Evolutionary conservation across 768 basidiomycete species (phyloP), one percentile per base, ranked within the genome.

Genomic region (Coprinopsis marcescibilis): DNA sequence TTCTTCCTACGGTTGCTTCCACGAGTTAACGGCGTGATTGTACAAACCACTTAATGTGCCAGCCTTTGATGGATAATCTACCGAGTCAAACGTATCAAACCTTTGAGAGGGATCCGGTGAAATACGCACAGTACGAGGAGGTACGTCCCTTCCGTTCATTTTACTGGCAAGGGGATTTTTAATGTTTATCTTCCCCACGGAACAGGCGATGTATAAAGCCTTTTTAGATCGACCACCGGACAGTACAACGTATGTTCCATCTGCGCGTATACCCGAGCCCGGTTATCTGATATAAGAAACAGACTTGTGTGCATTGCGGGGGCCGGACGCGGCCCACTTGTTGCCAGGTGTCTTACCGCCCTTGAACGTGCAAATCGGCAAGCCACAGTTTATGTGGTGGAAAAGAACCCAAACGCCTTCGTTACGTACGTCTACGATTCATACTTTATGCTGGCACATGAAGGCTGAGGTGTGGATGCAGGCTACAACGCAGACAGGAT

Each of bases 1-100:
- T 39, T 44, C 45, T 33, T 30, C 32, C n/a, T 33, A 29, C n/a
- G n/a, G n/a, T n/a, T n/a, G n/a, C 42, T 27, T 30, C 38, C 26
- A 36, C 13, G 44, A 30, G 29, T 48, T n/a, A n/a, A 24, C 25
- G 34, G 17, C 8, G 19, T 32, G 30, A 41, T 23, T 14, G 39
- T 36, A 13, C 41, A 32, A 25, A 44, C 50, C 59, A 37, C 35
- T 49, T 14, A 24, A 15, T 40, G 41, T 45, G 51, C 46, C 55
- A 94, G 88, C 96, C 96, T 19, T 65, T 99, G 57, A 95, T 95
- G 93, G 95, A 99, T 59, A 94, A 99, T 65, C 67, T 99, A 46
- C 90, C 89, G 59, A 94, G 91, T 56, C 78, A 85, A 53, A 97
- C 93, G 10, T 99, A 99, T 64, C 92, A 98, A 60, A 92, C 90